A percentile compares a stretch with the other conserved stretches of the same genome.
Conservation (phyloP, 371 early-diverging fungal genomes). For the Apophysomyces variabilis region DNA sequence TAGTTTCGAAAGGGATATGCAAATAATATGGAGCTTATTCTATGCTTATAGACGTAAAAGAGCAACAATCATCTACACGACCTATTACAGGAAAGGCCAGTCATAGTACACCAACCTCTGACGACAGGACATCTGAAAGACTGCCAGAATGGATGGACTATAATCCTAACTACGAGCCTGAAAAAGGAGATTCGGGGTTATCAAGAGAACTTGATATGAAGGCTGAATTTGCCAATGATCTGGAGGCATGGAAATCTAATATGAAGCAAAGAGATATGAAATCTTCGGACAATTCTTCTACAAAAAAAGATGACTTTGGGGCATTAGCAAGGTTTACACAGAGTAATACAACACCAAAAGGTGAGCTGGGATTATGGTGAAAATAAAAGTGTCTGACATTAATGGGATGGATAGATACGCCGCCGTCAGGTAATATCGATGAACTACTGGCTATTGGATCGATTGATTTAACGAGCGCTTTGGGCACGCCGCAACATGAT, state of each 20-base stretch:
- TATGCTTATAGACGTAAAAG: constrained; percentile 10
- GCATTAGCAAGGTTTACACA: background rate
- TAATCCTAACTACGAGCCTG: constrained; percentile 46
- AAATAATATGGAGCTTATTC: background rate
- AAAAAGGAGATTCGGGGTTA: constrained; percentile 6
- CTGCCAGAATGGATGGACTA: constrained; percentile 75
- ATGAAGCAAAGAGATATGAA: constrained; percentile 65
- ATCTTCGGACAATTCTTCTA: background rate
- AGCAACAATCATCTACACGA: constrained; percentile 12
- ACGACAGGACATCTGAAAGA: constrained; percentile 31
- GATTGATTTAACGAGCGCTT: constrained; percentile 16
- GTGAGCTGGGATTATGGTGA: background rate
- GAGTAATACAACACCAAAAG: background rate
- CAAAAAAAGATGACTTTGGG: background rate
- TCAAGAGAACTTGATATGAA: constrained; percentile 28
- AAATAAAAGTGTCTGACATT: background rate
- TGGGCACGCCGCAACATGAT: background rate
- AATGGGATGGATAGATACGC: constrained; percentile 62
- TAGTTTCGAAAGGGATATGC: background rate
- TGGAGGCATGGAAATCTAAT: constrained; percentile 67
- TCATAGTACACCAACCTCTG: background rate
- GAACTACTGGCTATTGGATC: constrained; percentile 16
- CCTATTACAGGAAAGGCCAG: constrained; percentile 1
- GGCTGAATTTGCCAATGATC: constrained; percentile 51
- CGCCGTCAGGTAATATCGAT: constrained; percentile 15